These are phyloP conservation scores for Zygosaccharomyces lentus DNA, from an alignment of 805 yeast genomes.

Conservation along the genomic window DNA sequence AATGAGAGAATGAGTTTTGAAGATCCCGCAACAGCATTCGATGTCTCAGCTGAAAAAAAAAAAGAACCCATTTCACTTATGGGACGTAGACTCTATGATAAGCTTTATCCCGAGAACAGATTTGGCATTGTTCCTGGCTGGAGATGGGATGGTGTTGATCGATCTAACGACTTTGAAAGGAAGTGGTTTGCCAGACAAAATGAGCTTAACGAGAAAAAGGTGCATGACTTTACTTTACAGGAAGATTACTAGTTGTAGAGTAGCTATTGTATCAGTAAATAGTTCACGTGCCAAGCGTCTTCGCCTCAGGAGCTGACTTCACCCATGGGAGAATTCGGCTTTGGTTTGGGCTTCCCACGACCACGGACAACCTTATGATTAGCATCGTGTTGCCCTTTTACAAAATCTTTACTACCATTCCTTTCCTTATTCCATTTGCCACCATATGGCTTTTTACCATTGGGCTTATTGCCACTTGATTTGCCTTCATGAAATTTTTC, in stretches of 20 bases:
- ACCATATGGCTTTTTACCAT: neutral
- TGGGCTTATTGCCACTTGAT: neutral
- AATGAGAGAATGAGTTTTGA: conserved; percentile 31
- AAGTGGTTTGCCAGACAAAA: conserved; percentile 47
- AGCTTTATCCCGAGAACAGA: conserved; percentile 56
- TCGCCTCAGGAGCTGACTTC: neutral
- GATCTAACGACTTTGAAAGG: conserved; percentile 83
- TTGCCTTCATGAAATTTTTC: neutral
- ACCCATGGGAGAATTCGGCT: neutral
- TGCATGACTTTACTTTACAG: conserved; percentile 35
- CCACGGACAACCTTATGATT: neutral
- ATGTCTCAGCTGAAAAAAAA: conserved; percentile 23
- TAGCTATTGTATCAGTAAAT: neutral
- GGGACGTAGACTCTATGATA: conserved; percentile 53
- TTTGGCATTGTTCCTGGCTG: conserved; percentile 74
- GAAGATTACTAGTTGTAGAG: conserved; percentile 34
- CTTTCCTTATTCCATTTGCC: conserved; percentile 2
- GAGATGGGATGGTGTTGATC: conserved; percentile 89
- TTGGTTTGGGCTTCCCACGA: conserved; percentile 1
- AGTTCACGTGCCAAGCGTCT: neutral
- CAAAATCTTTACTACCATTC: neutral
- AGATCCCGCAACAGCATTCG: conserved; percentile 59
- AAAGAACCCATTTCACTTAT: conserved; percentile 19
- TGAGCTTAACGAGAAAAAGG: conserved; percentile 35
- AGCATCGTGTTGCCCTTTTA: neutral